Base-by-base conservation (phyloP, 768 basidiomycete genomes). In the Dictyophora rubrovolvata region DNA sequence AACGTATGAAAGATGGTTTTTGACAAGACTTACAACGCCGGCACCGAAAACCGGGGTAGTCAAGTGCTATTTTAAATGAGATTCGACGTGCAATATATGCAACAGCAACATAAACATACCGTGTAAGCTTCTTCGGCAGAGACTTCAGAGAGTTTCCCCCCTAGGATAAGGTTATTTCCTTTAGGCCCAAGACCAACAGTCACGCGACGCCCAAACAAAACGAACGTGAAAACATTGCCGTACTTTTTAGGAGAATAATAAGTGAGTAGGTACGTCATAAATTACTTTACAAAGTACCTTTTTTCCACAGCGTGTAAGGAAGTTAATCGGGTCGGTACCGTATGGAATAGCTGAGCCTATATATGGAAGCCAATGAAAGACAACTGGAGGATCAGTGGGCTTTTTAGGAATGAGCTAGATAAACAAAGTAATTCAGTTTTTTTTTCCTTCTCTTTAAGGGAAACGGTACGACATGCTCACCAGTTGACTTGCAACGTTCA, bases 91-190 rank as follows among this genome's bases (percentile, higher is more conserved):
- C 23, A 37, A 53, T 37, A 21, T 36, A 47, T 8, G 3, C 35
- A 54, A 36, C 1, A 21, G 9, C 14, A 33, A 8, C 10, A 23
- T 1, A 51, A n/a, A 69, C 75, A 48, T 66, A 89, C 90, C n/a
- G 81, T 93, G 72, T 99, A 99, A 6, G 93, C 96, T 63, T 93
- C 93, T 73, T 99, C 96, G 1, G 96, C 96, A 48, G 89, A 94
- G 62, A 99, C 85, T 23, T 89, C 84, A 1, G 85, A 84, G 33
- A 90, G 84, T 74, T 93, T 96, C 22, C 96, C 96, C 57, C 96
- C 95, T 20, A 98, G 81, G 53, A 97, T 75, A 65, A 96, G 87
- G 74, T 98, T 93, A 72, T 89, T 95, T 20, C 96, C 96, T 69
- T 87, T 89, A 20, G 92, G 77, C 36, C 93, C 90, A 20, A 98